These are phyloP conservation scores for Protea cynaroides DNA, from an alignment of 164 flowering plant genomes.

Conservation along the genomic window DNA sequence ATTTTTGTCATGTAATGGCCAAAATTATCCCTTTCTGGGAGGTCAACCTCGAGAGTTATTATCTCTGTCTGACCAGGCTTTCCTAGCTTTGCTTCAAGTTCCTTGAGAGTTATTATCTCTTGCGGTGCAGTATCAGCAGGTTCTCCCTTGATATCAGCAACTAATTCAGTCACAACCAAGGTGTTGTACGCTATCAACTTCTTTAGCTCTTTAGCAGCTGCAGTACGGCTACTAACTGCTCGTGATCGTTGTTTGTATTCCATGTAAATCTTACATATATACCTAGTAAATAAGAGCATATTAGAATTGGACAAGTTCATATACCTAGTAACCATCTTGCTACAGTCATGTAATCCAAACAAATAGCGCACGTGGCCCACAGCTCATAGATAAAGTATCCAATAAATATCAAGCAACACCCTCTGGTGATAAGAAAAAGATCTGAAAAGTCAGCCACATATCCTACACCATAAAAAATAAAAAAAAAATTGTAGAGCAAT, in stretches of 20 bases:
- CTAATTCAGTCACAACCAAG: conserved; percentile 71
- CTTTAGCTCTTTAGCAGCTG: conserved; percentile 78
- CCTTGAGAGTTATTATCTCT: conserved; percentile 45
- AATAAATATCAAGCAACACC: no score
- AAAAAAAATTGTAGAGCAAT: background rate
- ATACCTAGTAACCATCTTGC: no score
- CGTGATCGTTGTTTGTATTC: conserved; percentile 61
- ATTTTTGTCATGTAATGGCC: conserved; percentile 84
- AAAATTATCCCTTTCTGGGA: conserved; percentile 61
- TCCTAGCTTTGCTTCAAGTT: conserved; percentile 44
- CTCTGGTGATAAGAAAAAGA: no score
- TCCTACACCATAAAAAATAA: no score
- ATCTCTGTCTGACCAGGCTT: conserved; percentile 80
- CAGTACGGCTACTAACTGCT: conserved; percentile 55
- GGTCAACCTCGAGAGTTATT: conserved; percentile 80
- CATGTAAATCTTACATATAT: conserved; percentile 70
- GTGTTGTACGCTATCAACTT: conserved; percentile 85
- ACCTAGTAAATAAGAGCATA: conserved; percentile 4
- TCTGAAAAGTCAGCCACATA: background rate
- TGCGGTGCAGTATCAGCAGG: conserved; percentile 35
- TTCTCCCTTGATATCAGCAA: conserved; percentile 88
- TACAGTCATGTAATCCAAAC: no score
- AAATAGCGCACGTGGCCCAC: no score
- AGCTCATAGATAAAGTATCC: no score
- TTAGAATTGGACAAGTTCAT: background rate